Base-by-base conservation (phyloP, 352 stramenopile genomes). In the Phytophthora brassicae region DNA sequence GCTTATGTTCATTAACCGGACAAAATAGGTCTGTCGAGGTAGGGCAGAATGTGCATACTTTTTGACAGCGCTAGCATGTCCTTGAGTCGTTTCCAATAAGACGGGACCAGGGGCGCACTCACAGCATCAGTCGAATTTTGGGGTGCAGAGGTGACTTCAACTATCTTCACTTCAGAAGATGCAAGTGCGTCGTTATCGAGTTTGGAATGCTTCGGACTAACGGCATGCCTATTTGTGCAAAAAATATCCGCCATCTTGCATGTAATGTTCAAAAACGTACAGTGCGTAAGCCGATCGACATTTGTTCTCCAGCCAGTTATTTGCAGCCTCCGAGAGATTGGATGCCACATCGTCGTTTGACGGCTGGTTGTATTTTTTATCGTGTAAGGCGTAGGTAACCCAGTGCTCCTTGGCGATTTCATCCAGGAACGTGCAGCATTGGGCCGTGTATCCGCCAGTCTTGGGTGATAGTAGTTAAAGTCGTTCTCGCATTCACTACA, bases 321-420 rank as follows among this genome's bases (percentile, higher is more conserved):
- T 53, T 6, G 53, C 42, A 1, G 41, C 17, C 6, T 52, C 53
- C 11, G 28, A 53, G 11, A 46, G 9, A 24, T 52, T 52, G 28
- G 51, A 53, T 4, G 42, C 46, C 12, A 60, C 42, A 8, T 60
- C 28, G 22, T 60, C 53, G 53, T 52, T 52, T 6, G 20, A 52
- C 2, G 53, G 53, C n/a, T 45, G 29, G 4, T 52, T 33, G 16
- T 52, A 46, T n/a, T n/a, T n/a, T 11, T 8, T 16, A 19, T 60
- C 52, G 7, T 29, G 5, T 13, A 60, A 60, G 11, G 36, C 50
- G 20, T 41, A 58, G 7, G 26, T 58, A 16, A 51, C 16, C 41
- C 23, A 50, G 16, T 60, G 26, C 9, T 13, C 12, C 29, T 51
- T 60, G 9, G 35, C 24, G 17, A 60, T 38, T 50, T 51, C 19